These are phyloP conservation scores for Tulasnella sp. DNA, from an alignment of 768 basidiomycete genomes.

Conservation along the genomic window DNA sequence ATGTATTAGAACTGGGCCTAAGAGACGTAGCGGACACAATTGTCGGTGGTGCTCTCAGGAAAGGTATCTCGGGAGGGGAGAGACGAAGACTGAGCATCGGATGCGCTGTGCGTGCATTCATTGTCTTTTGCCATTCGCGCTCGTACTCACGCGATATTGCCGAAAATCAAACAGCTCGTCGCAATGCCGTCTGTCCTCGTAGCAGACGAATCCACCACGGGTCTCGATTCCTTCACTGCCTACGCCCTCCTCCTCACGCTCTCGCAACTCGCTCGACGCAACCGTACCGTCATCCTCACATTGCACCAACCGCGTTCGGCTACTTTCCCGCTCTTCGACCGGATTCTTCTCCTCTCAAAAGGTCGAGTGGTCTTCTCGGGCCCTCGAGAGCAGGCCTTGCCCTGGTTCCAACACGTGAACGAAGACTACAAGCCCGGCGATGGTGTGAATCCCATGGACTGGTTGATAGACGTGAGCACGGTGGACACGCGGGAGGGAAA, in stretches of 20 bases:
- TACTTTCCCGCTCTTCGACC: conserved; percentile 48
- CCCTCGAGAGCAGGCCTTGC: conserved; percentile 18
- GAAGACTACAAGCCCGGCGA: conserved; percentile 20
- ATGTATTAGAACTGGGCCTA: conserved; percentile 29
- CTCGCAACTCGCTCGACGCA: conserved; percentile 29
- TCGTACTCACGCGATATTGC: neutral
- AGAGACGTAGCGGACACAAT: conserved; percentile 32
- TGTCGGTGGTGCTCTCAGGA: conserved; percentile 33
- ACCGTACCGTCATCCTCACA: conserved; percentile 48
- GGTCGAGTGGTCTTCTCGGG: conserved; percentile 32
- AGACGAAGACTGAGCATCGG: conserved; percentile 52
- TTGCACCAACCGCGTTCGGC: conserved; percentile 59
- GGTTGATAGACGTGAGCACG: conserved; percentile 31
- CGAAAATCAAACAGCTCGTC: conserved; percentile 30
- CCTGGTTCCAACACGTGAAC: conserved; percentile 30
- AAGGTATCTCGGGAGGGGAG: conserved; percentile 47
- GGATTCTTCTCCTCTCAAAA: conserved; percentile 44
- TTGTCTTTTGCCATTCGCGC: neutral
- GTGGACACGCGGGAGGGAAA: conserved; percentile 31
- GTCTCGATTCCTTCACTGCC: conserved; percentile 22
- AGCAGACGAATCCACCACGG: conserved; percentile 49
- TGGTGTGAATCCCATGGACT: conserved; percentile 36
- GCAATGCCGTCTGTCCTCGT: conserved; percentile 48
- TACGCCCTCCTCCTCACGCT: conserved; percentile 29
- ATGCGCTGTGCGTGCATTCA: conserved; percentile 27